Base-by-base conservation (phyloP, 352 stramenopile genomes). In the Globisporangium spinosum region DNA sequence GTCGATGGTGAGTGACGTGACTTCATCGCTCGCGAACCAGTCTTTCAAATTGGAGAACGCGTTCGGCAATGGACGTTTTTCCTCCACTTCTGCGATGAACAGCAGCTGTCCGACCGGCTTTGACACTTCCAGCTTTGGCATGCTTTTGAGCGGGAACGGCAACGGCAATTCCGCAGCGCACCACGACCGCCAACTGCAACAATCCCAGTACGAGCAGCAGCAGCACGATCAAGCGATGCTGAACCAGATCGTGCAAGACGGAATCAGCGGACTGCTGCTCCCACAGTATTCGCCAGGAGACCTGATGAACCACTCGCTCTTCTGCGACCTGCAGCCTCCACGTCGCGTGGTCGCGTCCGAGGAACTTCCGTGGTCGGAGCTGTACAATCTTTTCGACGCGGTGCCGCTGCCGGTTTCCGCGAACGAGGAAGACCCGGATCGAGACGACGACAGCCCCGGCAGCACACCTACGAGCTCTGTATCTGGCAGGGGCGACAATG, bases 361-460 rank as follows among this genome's bases (percentile, higher is more conserved):
- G 40, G 85, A 93, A 43, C 71, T 93, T 32, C 85, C 85, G 17
- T 93, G 85, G 85, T 90, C 85, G 25, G 85, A 93, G 74, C 70
- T 93, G 20, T 93, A 93, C 74, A 89, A 92, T 70, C 61, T 93
- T 22, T 93, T 93, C 56, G 83, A 93, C 27, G 70, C 76, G 20
- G 62, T 75, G n/a, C 70, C 75, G 38, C 60, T 86, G 62, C 77
- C 81, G 10, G 76, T 76, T 45, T 29, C 69, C 13, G 74, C 61
- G 69, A 78, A 72, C 17, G 79, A 88, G 45, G 77, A 90, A 65
- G 82, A 89, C 60, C 74, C 71, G 8, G 80, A 87, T 38, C 78
- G 79, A 38, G 79, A 90, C 64, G 77, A 88, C 47, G 81, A 91
- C 53, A 89, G 65, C 34, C 71, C 32, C 13, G 49, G 51, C 51